Evolutionary conservation across 2,329 filamentous ascomycete species (phyloP), one percentile per base, ranked within the genome.

Genomic region (Chaetothyriales sp.): DNA sequence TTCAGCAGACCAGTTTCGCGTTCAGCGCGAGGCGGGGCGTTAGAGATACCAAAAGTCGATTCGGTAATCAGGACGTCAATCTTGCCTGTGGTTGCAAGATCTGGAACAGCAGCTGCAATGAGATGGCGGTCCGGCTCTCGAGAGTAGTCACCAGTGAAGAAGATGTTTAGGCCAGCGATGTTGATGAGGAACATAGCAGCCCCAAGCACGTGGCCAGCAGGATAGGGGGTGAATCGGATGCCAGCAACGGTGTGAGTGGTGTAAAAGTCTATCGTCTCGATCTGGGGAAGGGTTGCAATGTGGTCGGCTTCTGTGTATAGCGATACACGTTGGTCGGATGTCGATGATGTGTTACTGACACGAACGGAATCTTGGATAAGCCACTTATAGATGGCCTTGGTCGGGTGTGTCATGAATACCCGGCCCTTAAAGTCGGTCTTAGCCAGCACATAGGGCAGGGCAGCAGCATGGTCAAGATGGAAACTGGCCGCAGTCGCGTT

Each of bases 341-440:
- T 78, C 47, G 76, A 78, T 2, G 75, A 73, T 28, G 63, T 86
- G 74, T 74, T 92, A 76, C 62, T 85, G 26, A 98, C 89, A 53
- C 92, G 83, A 44, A 98, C 86, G 59, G 88, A 94, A 68, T 98
- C 92, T 67, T 95, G 88, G 56, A 96, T 95, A 48, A 96, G 80
- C 90, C 92, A 96, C 70, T 96, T 96, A 77, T 98, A 98, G 65
- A 98, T 98, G 61, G 92, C 92, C 68, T 98, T 96, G 46, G 92
- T 98, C 1, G 92, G 88, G 72, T 98, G 92, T 48, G 92, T 98
- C 90, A 96, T 98, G 72, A 95, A 96, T 54, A 96, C 90, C 19
- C 89, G 81, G 47, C 92, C 92, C 58, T 85, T 84, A 73, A 98
- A 98, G 67, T 95, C 95, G 39, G 92, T 96, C 72, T 98, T 98